These are phyloP conservation scores for Syzygium malaccense DNA, from an alignment of 441 rosid species.

Conservation along the genomic window DNA sequence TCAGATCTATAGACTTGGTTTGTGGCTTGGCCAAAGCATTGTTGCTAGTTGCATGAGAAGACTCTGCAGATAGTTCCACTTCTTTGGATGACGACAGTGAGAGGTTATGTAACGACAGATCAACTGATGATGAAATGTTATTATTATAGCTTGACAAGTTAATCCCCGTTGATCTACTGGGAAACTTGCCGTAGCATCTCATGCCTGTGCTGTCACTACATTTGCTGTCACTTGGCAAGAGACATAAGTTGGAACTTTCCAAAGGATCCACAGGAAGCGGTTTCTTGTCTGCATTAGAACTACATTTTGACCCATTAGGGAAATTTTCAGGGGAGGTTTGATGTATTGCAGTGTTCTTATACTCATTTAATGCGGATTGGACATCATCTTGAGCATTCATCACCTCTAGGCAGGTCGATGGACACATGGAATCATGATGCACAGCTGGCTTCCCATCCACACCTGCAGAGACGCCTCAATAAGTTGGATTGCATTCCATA, in stretches of 20 bases:
- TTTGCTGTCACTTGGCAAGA: constrained; percentile 1
- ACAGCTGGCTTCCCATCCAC: not conserved
- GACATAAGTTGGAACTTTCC: not conserved
- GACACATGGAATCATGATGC: not conserved
- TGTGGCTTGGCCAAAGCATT: constrained; percentile 3
- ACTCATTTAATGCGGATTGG: constrained; percentile 7
- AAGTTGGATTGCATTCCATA: constrained; percentile 8
- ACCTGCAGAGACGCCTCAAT: not conserved
- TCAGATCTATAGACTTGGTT: constrained; percentile 6
- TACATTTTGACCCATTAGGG: not conserved
- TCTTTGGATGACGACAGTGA: constrained; percentile 16
- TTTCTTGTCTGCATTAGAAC: not conserved
- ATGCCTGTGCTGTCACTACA: not conserved
- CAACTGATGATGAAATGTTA: constrained; percentile 14
- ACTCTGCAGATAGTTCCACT: constrained; percentile 1
- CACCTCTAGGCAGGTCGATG: not conserved
- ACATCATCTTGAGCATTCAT: constrained; percentile 12
- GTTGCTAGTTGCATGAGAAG: constrained; percentile 1
- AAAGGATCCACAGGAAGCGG: not conserved
- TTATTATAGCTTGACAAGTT: not conserved
- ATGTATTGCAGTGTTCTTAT: not conserved
- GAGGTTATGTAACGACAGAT: constrained; percentile 17
- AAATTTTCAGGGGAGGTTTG: constrained; percentile 4
- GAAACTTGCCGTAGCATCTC: not conserved
- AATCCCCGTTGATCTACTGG: not conserved